Evolutionary conservation across 768 basidiomycete species (phyloP), one percentile per base, ranked within the genome.

Genomic region (Pleurotus djamor): DNA sequence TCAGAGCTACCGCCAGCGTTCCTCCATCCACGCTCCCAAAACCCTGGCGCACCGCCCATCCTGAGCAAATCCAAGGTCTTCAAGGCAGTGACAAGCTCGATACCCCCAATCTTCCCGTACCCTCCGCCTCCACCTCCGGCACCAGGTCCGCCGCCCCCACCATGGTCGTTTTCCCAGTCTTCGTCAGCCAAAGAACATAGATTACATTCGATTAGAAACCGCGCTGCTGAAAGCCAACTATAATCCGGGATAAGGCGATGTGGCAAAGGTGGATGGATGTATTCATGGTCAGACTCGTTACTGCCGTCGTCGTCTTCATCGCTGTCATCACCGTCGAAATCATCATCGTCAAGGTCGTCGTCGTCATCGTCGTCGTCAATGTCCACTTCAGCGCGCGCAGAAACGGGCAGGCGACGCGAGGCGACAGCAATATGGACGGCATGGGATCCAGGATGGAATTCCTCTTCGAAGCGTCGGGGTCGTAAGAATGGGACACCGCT

Each of bases 151-250:
- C 59, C 58, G 6, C 54, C 57, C 8, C 58, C 60, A 6, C 61
- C 62, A 32, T 64, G 64, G 7, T 52, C 60, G n/a, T 60, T 59
- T 5, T 62, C 59, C 34, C 45, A 49, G 28, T 61, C 57, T 9
- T 33, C 5, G 35, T 57, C 32, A 4, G 58, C 63, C 33, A 77
- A 71, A 3, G 82, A 81, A 9, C 69, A 72, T 59, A 85, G 57
- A 59, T 84, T 86, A 35, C 76, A 73, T 63, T 86, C 83, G 13
- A 85, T 73, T 8, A 84, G 70, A 21, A 79, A 69, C 10, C 84
- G 76, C 7, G 74, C 82, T 12, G 81, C 79, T 2, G 81, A 74
- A 10, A 85, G 76, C 68, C 75, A 85, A 2, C 71, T 69, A 67
- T 84, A 86, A 63, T 86, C 84, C 0, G 80, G 80, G 13, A 77